Conservation (phyloP, 2,329 filamentous ascomycete species). For the Aspergillus tamarii region DNA sequence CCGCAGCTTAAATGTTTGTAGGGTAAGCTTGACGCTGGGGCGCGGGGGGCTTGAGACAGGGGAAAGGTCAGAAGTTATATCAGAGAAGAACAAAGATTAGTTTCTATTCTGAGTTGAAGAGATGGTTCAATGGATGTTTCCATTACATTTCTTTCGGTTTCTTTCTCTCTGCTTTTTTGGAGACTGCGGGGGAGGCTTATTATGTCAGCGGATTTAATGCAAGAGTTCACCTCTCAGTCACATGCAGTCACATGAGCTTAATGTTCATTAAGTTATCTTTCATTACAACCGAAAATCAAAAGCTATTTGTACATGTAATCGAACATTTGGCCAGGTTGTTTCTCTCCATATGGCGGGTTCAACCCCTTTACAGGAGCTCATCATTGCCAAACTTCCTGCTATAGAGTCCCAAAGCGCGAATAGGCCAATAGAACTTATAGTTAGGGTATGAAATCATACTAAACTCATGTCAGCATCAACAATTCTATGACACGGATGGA, state of each 20-base stretch:
- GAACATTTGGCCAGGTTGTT: neutral
- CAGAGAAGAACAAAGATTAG: neutral
- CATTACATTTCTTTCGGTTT: conserved; percentile 16
- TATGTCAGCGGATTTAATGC: conserved; percentile 6
- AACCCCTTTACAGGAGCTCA: conserved; percentile 46
- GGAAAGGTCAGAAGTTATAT: neutral
- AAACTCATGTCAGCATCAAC: conserved; percentile 27
- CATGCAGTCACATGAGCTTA: neutral
- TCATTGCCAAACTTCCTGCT: conserved; percentile 71
- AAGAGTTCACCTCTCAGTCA: neutral
- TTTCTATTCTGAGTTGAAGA: neutral
- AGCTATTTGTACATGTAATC: neutral
- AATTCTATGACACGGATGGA: neutral
- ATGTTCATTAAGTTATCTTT: neutral
- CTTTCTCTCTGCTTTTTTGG: conserved; percentile 9
- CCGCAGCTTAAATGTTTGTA: neutral
- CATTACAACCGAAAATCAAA: neutral
- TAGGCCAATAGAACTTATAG: conserved; percentile 95
- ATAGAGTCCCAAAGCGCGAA: conserved; percentile 93
- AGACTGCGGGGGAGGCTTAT: conserved; percentile 17
- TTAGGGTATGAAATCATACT: conserved; percentile 99
- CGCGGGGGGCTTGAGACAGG: neutral
- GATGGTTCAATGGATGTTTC: conserved; percentile 10
- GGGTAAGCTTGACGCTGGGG: neutral
- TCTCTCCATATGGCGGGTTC: neutral